Conservation (phyloP, 2,329 filamentous ascomycete species). For the Salinomyces thailandicus region DNA sequence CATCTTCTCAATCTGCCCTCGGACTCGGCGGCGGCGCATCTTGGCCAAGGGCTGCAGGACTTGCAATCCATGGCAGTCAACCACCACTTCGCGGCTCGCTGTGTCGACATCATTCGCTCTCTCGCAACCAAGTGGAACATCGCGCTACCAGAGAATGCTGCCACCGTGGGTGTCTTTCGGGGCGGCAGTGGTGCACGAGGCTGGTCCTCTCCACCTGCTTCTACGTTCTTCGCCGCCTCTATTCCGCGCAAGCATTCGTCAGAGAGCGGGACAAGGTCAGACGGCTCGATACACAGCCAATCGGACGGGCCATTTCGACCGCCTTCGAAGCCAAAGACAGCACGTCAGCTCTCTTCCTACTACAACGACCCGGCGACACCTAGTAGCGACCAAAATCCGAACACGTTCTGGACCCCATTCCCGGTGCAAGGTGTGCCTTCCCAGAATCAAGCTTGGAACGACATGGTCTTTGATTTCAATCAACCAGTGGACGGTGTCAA, state of each 20-base stretch:
- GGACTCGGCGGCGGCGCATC: conserved; percentile 26
- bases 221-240: conserved; percentile 22
- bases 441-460: conserved; percentile 6
- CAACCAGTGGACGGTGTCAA: conserved; percentile 7
- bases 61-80: conserved; percentile 34
- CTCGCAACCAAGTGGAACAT: conserved; percentile 36
- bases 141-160: conserved; percentile 30
- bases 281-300: conserved; percentile 13
- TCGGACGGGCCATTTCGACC: conserved; percentile 13
- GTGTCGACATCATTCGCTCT: conserved; percentile 33
- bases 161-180: conserved; percentile 20
- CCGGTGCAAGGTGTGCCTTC: conserved; percentile 31
- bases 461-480: conserved; percentile 12
- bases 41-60: conserved; percentile 33
- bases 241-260: conserved; percentile 19
- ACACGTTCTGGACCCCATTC: conserved; percentile 31
- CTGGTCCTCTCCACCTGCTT: conserved; percentile 14
- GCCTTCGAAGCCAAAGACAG: conserved; percentile 9
- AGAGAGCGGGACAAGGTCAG: conserved; percentile 13
- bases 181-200: conserved; percentile 6
- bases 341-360: conserved; percentile 15
- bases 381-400: conserved; percentile 10
- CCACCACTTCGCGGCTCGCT: conserved; percentile 34
- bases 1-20: conserved; percentile 36
- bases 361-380: conserved; percentile 16